These are phyloP conservation scores for Triticum monococcum DNA, from an alignment of 176 grass and related monocot species.

Conservation along the genomic window DNA sequence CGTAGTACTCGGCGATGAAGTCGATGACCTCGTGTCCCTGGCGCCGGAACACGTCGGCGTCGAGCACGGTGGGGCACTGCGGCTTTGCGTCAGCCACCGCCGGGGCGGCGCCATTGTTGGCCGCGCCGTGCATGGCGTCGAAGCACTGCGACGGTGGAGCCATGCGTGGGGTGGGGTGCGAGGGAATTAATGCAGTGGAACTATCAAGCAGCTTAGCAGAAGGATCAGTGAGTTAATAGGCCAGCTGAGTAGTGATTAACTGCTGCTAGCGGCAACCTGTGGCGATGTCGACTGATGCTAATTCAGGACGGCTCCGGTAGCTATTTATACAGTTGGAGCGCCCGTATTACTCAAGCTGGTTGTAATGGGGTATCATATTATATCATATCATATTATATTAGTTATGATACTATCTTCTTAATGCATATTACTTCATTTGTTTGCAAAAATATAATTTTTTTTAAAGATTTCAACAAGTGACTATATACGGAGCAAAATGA, in stretches of 20 bases:
- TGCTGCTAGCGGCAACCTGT: not conserved
- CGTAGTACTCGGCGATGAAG: constrained; percentile 70
- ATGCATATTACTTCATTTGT: too few species aligned
- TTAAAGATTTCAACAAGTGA: too few species aligned
- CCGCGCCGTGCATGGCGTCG: not conserved
- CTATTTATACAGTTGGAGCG: constrained; percentile 13
- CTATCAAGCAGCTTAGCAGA: not conserved
- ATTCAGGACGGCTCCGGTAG: not conserved
- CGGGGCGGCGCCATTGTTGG: not conserved
- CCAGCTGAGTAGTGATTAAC: not conserved
- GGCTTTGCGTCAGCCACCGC: not conserved
- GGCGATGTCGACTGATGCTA: not conserved
- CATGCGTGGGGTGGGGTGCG: not conserved
- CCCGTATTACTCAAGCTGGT: not conserved
- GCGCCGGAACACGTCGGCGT: constrained; percentile 47
- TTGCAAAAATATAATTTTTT: too few species aligned
- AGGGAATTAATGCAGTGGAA: too few species aligned
- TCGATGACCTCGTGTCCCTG: constrained; percentile 37
- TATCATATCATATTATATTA: too few species aligned
- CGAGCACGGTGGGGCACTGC: not conserved
- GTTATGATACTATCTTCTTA: too few species aligned
- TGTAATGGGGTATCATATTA: too few species aligned
- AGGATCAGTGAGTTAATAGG: not conserved
- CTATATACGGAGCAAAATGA: too few species aligned
- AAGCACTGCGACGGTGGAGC: constrained; percentile 26